These are phyloP conservation scores for Fusarium sp. DNA, from an alignment of 2,329 filamentous ascomycete genomes.

Conservation along the genomic window DNA sequence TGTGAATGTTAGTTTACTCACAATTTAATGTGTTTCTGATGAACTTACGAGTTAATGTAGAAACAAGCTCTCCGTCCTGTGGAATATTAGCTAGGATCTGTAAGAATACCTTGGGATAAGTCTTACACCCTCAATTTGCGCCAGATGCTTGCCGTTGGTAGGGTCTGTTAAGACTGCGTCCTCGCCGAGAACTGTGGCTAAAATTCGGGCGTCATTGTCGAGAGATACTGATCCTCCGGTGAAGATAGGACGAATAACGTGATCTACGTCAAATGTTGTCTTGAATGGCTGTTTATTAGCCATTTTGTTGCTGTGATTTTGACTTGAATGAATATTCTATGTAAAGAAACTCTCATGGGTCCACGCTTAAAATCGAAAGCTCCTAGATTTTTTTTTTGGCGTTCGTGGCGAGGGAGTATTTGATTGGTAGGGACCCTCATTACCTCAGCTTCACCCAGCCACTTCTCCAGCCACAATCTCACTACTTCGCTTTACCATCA, in stretches of 20 bases:
- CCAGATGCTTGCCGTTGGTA: constrained; percentile 81
- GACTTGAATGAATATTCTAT: constrained; percentile 27
- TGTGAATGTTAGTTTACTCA: constrained; percentile 48
- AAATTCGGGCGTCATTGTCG: constrained; percentile 79
- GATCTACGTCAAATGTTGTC: constrained; percentile 87
- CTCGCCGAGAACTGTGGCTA: constrained; percentile 91
- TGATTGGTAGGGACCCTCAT: constrained; percentile 25
- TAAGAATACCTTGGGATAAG: neutral
- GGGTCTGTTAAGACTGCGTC: constrained; percentile 89
- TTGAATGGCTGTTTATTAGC: constrained; percentile 72
- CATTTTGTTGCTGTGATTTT: constrained; percentile 50
- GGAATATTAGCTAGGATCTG: constrained; percentile 30
- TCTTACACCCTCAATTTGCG: constrained; percentile 83
- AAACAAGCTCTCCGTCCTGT: constrained; percentile 82
- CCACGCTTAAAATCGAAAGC: constrained; percentile 18
- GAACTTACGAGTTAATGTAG: constrained; percentile 70
- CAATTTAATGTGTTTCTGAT: neutral
- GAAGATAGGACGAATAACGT: constrained; percentile 90
- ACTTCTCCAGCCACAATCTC: constrained; percentile 7
- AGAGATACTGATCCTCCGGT: constrained; percentile 89
- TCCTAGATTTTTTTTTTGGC: constrained; percentile 39
- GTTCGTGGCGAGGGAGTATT: constrained; percentile 4
- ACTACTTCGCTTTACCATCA: constrained; percentile 16
- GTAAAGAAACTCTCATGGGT: constrained; percentile 37
- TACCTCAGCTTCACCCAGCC: constrained; percentile 23